Conservation (phyloP, 441 rosid genomes). For the Kokia cookei region DNA sequence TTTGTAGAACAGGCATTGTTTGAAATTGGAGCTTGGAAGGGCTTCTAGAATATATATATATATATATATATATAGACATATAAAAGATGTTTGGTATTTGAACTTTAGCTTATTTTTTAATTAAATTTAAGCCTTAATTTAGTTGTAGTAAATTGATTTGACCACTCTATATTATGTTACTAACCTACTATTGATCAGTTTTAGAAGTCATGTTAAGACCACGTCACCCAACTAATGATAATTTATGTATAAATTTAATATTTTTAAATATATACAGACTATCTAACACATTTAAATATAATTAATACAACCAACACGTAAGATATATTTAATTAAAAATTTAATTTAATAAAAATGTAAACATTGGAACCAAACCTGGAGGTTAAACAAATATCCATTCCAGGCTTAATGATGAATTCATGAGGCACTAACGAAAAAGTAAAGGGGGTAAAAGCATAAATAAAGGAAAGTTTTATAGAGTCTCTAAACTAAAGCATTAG, state of each 20-base stretch:
- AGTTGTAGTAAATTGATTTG: too few species aligned
- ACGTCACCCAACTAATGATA: background rate
- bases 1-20: background rate
- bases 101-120: background rate
- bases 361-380: background rate
- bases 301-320: too few species aligned
- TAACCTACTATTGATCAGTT: background rate
- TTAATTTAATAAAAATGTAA: too few species aligned
- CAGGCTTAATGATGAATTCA: background rate
- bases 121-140: background rate
- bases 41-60: background rate
- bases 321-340: too few species aligned
- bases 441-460: constrained; percentile 14
- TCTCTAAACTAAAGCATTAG: constrained; percentile 10
- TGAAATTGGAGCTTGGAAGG: background rate
- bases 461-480: background rate
- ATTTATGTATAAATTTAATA: too few species aligned
- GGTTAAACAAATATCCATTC: background rate
- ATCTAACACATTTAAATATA: too few species aligned
- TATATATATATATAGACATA: too few species aligned
- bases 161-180: background rate
- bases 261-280: too few species aligned
- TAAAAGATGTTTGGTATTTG: background rate
- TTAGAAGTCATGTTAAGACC: background rate
- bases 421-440: background rate